A percentile compares a stretch with the other conserved stretches of the same genome.
Conservation (phyloP, 2,329 filamentous ascomycete genomes). For the Niveomyces coronatus region DNA sequence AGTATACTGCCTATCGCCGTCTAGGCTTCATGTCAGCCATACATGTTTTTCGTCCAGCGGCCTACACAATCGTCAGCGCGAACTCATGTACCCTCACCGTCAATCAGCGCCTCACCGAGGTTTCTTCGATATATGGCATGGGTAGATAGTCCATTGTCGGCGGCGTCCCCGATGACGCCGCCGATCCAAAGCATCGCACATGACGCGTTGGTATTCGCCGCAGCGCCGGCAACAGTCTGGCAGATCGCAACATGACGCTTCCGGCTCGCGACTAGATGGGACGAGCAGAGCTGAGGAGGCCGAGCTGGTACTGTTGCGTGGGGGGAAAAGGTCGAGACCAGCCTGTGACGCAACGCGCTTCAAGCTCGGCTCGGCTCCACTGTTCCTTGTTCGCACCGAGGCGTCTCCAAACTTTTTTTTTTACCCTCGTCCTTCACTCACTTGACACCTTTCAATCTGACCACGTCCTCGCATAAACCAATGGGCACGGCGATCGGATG, state of each 20-base stretch:
- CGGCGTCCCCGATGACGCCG: slow-evolving; percentile 19
- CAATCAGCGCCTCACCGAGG: slow-evolving; percentile 23
- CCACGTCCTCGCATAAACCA: too few species aligned
- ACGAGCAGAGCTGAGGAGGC: slow-evolving; percentile 4
- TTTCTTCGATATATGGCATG: slow-evolving; percentile 46
- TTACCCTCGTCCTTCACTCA: too few species aligned
- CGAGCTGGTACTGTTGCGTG: slow-evolving; percentile 1
- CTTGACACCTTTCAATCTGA: too few species aligned
- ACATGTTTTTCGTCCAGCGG: slow-evolving; percentile 71
- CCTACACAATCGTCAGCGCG: slow-evolving; percentile 39
- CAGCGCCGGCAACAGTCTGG: slow-evolving; percentile 22
- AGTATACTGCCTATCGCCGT: neutral
- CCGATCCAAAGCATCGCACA: slow-evolving; percentile 34
- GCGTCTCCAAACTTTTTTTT: neutral
- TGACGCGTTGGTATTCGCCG: slow-evolving; percentile 23
- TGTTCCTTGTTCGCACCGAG: neutral
- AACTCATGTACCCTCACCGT: too few species aligned
- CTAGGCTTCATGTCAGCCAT: slow-evolving; percentile 20
- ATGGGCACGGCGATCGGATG: neutral
- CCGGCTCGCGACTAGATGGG: neutral
- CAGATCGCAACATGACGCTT: slow-evolving; percentile 21
- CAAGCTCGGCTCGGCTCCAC: slow-evolving; percentile 3
- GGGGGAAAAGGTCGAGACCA: neutral
- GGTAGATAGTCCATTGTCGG: slow-evolving; percentile 35
- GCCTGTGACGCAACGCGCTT: too few species aligned